Percentiles rank a stretch among this genome's conserved stretches.
phyloP scores from a whole-genome alignment of 768 basidiomycete species.

The Lyophyllum atratum region DNA sequence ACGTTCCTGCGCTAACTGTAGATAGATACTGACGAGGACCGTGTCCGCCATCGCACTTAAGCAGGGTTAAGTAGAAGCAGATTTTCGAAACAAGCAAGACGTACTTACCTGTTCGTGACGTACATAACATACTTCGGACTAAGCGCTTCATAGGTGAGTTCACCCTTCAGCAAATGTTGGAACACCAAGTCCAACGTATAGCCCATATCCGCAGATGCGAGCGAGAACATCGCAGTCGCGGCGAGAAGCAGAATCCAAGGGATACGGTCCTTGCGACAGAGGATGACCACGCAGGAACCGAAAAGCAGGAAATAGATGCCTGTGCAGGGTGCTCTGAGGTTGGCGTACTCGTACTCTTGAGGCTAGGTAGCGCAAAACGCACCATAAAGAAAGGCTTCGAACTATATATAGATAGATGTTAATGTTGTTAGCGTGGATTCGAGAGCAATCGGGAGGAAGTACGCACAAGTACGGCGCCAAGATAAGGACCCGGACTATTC shows the following conservation, averaged over 20 bases:
- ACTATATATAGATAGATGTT: constrained; percentile 8
- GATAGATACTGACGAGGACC: constrained; percentile 10
- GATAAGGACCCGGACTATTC: neutral
- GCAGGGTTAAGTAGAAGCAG: neutral
- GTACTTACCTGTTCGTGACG: constrained; percentile 18
- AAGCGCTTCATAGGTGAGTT: constrained; percentile 12
- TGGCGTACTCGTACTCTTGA: no score
- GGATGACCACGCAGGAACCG: constrained; percentile 6
- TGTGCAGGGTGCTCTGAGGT: no score
- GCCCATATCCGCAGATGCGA: constrained; percentile 17
- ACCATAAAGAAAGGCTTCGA: constrained; percentile 22
- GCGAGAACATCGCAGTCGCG: constrained; percentile 12
- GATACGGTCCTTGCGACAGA: constrained; percentile 1
- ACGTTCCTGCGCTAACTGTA: neutral
- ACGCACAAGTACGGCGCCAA: constrained; percentile 3
- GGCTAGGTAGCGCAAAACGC: neutral
- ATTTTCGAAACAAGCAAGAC: neutral
- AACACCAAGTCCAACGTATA: constrained; percentile 16
- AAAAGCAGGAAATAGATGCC: constrained; percentile 17
- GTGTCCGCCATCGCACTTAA: constrained; percentile 17
- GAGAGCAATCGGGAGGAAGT: neutral
- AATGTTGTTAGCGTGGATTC: neutral
- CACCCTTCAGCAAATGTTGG: constrained; percentile 3
- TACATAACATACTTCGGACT: constrained; percentile 20
- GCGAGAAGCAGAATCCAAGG: constrained; percentile 4